Conservation (phyloP, 352 stramenopile genomes). For the Pythium insidiosum region DNA sequence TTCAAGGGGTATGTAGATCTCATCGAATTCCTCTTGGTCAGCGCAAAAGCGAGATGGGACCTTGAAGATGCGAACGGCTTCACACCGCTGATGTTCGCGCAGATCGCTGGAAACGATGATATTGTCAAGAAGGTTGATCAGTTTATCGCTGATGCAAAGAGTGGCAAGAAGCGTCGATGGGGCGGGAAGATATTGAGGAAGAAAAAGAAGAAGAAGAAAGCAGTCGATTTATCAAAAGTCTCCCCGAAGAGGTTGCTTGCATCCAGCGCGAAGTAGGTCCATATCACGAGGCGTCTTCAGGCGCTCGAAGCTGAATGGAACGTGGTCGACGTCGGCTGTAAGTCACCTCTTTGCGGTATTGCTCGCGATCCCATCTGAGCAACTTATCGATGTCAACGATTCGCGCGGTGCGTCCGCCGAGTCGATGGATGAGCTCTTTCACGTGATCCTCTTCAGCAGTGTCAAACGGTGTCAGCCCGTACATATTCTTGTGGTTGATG, state of each 20-base stretch:
- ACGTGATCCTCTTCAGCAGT: conserved; percentile 30
- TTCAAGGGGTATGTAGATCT: conserved; percentile 65
- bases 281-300: not conserved
- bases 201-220: conserved; percentile 19
- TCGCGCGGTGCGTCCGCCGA: conserved; percentile 33
- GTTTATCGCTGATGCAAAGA: conserved; percentile 24
- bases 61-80: conserved; percentile 65
- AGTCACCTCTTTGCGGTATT: conserved; percentile 34
- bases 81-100: conserved; percentile 57
- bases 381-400: conserved; percentile 35
- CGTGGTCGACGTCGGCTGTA: conserved; percentile 26
- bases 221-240: conserved; percentile 10
- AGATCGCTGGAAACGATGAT: conserved; percentile 57
- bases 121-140: conserved; percentile 51
- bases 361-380: conserved; percentile 43
- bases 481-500: conserved; percentile 69
- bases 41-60: conserved; percentile 25
- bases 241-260: conserved; percentile 50
- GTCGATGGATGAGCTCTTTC: conserved; percentile 31
- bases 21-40: conserved; percentile 64
- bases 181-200: conserved; percentile 10
- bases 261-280: conserved; percentile 1
- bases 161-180: conserved; percentile 20
- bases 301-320: conserved; percentile 16
- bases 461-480: conserved; percentile 52